Percentiles rank a stretch among this genome's conserved stretches.
phyloP scores from a whole-genome alignment of 2,329 filamentous ascomycete genomes.

The Pezicula carpinea region DNA sequence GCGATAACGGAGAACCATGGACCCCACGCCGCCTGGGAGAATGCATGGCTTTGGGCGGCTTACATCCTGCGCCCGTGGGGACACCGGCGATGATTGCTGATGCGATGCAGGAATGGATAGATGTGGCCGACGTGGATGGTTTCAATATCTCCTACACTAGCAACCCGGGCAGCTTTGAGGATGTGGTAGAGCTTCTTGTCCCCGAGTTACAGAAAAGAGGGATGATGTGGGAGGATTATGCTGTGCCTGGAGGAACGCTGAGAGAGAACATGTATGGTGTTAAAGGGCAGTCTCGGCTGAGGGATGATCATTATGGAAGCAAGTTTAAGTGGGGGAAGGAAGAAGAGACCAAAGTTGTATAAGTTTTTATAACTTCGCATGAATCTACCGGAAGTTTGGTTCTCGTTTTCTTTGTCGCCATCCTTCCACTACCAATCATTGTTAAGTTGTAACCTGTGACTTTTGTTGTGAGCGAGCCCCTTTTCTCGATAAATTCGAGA shows the following conservation, averaged over 20 bases:
- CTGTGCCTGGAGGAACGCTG: conserved; percentile 9
- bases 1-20: no score
- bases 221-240: conserved; percentile 43
- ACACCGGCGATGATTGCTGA: conserved; percentile 26
- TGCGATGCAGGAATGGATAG: conserved; percentile 60
- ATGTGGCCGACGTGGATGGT: conserved; percentile 65
- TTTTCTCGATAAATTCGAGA: no score
- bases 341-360: no score
- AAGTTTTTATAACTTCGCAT: no score
- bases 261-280: no score
- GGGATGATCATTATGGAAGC: conserved; percentile 5
- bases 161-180: conserved; percentile 62
- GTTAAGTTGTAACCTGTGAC: no score
- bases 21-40: no score
- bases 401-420: no score
- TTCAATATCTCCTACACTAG: conserved; percentile 68
- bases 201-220: conserved; percentile 56
- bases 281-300: not conserved
- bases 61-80: not conserved
- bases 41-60: not conserved
- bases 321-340: conserved; percentile 4
- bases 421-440: no score
- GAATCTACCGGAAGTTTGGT: no score
- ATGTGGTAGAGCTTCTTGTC: conserved; percentile 58
- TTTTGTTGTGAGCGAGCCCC: no score